A percentile compares a stretch with the other conserved stretches of the same genome.
Evolutionary conservation across 2,329 filamentous ascomycete species (phyloP).

Genomic region (Chrysosporium queenslandicum): DNA sequence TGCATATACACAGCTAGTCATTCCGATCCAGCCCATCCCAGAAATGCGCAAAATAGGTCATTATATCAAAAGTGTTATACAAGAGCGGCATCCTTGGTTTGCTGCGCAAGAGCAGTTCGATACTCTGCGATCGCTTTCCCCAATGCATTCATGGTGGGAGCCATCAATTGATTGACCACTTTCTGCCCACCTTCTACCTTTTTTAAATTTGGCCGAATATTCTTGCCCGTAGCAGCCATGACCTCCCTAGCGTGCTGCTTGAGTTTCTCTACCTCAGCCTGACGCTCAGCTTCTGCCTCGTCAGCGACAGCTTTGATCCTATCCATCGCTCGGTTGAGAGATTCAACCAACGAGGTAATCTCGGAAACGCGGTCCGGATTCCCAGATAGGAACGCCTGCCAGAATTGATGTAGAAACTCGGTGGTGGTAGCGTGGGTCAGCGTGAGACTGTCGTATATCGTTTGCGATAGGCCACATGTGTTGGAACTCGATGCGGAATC

Average conservation of each 20-base stretch:
- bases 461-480: constrained; percentile 40
- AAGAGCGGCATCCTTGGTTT: constrained; percentile 31
- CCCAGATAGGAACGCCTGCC: constrained; percentile 81
- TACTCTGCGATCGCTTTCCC: constrained; percentile 63
- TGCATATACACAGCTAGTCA: not conserved
- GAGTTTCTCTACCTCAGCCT: constrained; percentile 54
- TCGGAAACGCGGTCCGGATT: constrained; percentile 72
- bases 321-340: constrained; percentile 63
- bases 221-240: constrained; percentile 63
- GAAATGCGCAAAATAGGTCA: not conserved
- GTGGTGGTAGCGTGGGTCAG: constrained; percentile 85
- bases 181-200: constrained; percentile 63
- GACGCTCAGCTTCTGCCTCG: constrained; percentile 66
- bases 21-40: not conserved
- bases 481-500: constrained; percentile 29
- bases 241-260: constrained; percentile 62
- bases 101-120: constrained; percentile 55
- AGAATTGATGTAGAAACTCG: constrained; percentile 97
- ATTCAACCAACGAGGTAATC: constrained; percentile 70
- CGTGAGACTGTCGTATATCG: constrained; percentile 52
- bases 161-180: constrained; percentile 65
- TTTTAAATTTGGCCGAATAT: constrained; percentile 55
- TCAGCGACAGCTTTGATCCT: constrained; percentile 71
- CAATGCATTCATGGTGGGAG: constrained; percentile 61
- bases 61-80: constrained; percentile 4